Conservation (phyloP, 768 basidiomycete species). For the Tremella yokohamensis region DNA sequence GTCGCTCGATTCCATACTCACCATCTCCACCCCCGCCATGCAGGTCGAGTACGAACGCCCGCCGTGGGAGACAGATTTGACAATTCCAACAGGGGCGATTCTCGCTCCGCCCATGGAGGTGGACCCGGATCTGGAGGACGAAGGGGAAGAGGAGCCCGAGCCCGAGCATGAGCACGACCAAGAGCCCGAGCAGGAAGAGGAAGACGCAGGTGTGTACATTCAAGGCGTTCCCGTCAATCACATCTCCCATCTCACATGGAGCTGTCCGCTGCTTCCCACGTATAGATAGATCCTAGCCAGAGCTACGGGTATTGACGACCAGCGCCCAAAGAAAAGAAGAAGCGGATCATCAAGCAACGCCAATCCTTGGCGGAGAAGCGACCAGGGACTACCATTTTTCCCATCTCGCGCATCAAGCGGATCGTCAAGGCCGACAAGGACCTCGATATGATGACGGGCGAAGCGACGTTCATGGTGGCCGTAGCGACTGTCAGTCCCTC, state of each 20-base stretch:
- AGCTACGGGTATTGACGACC: background rate
- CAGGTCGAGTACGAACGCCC: slow-evolving; percentile 1
- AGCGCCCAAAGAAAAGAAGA: slow-evolving; percentile 22
- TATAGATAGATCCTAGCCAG: background rate
- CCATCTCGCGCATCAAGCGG: slow-evolving; percentile 72
- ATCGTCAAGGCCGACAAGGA: slow-evolving; percentile 84
- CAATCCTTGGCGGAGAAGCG: slow-evolving; percentile 45
- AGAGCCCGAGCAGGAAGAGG: background rate
- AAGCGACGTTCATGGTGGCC: slow-evolving; percentile 73
- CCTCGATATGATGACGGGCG: slow-evolving; percentile 57
- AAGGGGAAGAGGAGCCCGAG: slow-evolving; percentile 3
- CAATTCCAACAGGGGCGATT: background rate
- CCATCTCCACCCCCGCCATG: background rate
- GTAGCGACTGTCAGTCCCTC: slow-evolving; percentile 64
- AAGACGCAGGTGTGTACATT: background rate
- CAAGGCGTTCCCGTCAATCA: background rate
- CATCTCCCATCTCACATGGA: background rate
- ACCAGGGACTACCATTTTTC: slow-evolving; percentile 71
- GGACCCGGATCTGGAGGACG: slow-evolving; percentile 5
- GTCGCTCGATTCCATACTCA: too few relatives aligned
- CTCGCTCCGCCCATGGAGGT: background rate
- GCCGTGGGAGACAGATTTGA: background rate
- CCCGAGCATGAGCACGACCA: too few relatives aligned
- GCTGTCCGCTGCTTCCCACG: background rate
- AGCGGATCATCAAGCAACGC: slow-evolving; percentile 35